Evolutionary conservation across 1,284 basidiomycete species (phyloP).

Genomic region (Porodaedalea pini): DNA sequence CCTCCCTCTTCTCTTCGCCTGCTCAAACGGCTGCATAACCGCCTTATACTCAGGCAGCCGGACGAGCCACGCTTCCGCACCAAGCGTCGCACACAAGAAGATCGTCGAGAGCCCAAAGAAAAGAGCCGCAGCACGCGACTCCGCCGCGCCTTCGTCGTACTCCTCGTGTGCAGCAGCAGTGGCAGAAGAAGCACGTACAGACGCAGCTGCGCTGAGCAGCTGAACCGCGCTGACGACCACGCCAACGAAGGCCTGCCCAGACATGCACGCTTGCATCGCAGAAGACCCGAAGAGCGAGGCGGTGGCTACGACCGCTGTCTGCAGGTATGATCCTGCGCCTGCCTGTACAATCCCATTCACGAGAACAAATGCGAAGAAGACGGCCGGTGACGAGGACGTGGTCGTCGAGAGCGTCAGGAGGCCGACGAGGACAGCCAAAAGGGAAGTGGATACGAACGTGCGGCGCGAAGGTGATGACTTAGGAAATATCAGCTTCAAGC

Average conservation of each 20-base stretch:
- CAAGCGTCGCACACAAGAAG: constrained; percentile 53
- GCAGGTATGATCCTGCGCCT: constrained; percentile 60
- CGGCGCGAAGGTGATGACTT: constrained; percentile 51
- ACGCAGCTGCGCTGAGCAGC: constrained; percentile 57
- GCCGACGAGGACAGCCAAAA: constrained; percentile 47
- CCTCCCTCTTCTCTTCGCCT: constrained; percentile 18
- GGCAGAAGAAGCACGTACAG: constrained; percentile 37
- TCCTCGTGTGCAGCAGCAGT: constrained; percentile 32
- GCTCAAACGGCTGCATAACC: constrained; percentile 43
- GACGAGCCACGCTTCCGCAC: constrained; percentile 54
- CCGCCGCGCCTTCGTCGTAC: constrained; percentile 38
- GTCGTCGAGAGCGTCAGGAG: constrained; percentile 57
- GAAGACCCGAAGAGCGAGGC: constrained; percentile 69
- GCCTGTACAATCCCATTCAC: constrained; percentile 55
- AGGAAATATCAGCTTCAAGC: constrained; percentile 14
- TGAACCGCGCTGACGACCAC: constrained; percentile 71
- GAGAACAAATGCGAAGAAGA: constrained; percentile 64
- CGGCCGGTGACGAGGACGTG: constrained; percentile 44
- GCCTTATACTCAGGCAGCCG: constrained; percentile 54
- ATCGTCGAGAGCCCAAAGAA: constrained; percentile 71
- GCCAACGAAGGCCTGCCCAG: constrained; percentile 75
- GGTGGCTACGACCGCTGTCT: constrained; percentile 64
- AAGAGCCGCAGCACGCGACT: constrained; percentile 60
- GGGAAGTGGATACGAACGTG: constrained; percentile 42
- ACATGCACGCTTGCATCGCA: constrained; percentile 66